Percentiles rank a stretch among this genome's conserved stretches.
phyloP scores from a whole-genome alignment of 352 stramenopile species.

The Thalassiosira livingstoniorum region DNA sequence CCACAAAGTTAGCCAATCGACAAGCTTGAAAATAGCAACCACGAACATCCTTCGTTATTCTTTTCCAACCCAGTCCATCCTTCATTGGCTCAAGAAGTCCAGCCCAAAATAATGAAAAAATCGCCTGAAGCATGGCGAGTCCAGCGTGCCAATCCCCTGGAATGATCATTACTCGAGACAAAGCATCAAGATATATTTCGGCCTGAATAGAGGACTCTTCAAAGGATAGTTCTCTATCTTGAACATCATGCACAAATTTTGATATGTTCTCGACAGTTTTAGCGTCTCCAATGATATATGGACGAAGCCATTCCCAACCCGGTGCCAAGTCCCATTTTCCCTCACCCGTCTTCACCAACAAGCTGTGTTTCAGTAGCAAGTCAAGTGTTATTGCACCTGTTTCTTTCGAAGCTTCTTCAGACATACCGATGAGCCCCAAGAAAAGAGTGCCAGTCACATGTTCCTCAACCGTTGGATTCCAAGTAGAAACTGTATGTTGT shows the following conservation, averaged over 20 bases:
- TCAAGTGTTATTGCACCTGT: no score
- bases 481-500: no score
- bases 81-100: background rate
- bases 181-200: background rate
- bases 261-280: background rate
- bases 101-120: background rate
- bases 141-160: background rate
- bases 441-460: background rate
- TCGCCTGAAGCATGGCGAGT: background rate
- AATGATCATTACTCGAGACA: background rate
- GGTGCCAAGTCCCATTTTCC: background rate
- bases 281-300: background rate
- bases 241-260: background rate
- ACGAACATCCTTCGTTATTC: background rate
- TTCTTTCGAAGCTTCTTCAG: background rate
- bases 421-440: slow-evolving; percentile 16
- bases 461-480: background rate
- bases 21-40: background rate
- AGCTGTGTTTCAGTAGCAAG: slow-evolving; percentile 3
- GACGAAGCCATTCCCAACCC: background rate
- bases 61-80: background rate
- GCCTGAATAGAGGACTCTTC: background rate
- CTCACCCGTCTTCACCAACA: background rate
- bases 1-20: background rate
- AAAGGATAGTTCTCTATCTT: background rate